A percentile compares a stretch with the other conserved stretches of the same genome.
Conservation (phyloP, 768 basidiomycete species). For the Cyclocybe cylindracea region DNA sequence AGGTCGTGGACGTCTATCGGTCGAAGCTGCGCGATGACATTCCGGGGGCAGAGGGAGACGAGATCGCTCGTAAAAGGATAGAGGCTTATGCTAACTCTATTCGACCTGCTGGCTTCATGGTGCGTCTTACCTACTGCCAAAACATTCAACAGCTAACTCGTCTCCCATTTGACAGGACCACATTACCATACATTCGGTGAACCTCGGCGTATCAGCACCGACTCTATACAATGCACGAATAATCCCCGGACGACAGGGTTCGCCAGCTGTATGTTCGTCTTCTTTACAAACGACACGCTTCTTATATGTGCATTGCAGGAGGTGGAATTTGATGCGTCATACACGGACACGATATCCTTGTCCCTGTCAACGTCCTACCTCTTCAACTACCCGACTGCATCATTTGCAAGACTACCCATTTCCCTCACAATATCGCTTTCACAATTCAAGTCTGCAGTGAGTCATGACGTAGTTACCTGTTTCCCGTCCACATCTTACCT, state of each 20-base stretch:
- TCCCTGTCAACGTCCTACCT: constrained; percentile 82
- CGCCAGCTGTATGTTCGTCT: constrained; percentile 16
- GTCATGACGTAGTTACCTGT: constrained; percentile 19
- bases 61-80: constrained; percentile 75
- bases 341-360: constrained; percentile 81
- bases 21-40: constrained; percentile 74
- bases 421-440: constrained; percentile 80
- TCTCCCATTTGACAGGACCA: constrained; percentile 57
- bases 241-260: constrained; percentile 15
- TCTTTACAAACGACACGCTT: constrained; percentile 2
- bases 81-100: constrained; percentile 82
- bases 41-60: constrained; percentile 75
- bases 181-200: constrained; percentile 82
- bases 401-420: constrained; percentile 79
- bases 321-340: constrained; percentile 83
- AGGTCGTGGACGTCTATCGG: constrained; percentile 59
- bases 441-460: constrained; percentile 66
- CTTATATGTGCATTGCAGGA: constrained; percentile 44
- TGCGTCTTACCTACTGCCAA: constrained; percentile 29
- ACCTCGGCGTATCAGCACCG: constrained; percentile 83
- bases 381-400: constrained; percentile 83
- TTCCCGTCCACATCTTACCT: neutral
- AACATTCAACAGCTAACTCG: neutral
- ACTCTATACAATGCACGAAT: constrained; percentile 69
- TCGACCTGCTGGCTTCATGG: constrained; percentile 69